Conservation (phyloP, 1,139 yeast genomes). For the Zhuliangozyma parablackwelliae region DNA sequence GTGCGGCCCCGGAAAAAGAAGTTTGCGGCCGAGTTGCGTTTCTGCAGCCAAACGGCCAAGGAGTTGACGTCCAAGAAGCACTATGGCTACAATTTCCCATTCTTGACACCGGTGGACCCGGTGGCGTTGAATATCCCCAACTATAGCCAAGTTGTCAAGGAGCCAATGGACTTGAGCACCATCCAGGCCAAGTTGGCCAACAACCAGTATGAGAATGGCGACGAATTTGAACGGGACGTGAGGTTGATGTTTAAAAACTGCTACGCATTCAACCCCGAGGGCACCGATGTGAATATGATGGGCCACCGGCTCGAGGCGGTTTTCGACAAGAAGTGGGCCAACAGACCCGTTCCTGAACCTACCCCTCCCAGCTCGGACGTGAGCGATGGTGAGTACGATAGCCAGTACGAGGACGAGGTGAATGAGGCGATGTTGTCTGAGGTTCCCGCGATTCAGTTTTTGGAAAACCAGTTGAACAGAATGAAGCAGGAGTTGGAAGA, state of each 20-base stretch:
- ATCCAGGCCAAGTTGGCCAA: conserved; percentile 74
- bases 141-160: conserved; percentile 76
- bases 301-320: conserved; percentile 86
- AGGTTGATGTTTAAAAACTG: conserved; percentile 83
- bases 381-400: conserved; percentile 37
- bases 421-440: conserved; percentile 71
- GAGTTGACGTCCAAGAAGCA: conserved; percentile 83
- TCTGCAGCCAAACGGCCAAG: conserved; percentile 76
- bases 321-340: conserved; percentile 86
- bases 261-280: conserved; percentile 89
- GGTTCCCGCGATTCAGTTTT: conserved; percentile 78
- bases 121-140: conserved; percentile 91
- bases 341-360: conserved; percentile 75
- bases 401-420: conserved; percentile 56
- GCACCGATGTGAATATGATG: conserved; percentile 92
- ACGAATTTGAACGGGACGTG: conserved; percentile 80
- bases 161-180: conserved; percentile 95
- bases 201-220: conserved; percentile 85
- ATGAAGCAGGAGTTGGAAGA: conserved; percentile 83
- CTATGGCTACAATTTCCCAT: conserved; percentile 82
- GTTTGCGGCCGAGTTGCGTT: conserved; percentile 83
- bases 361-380: conserved; percentile 37
- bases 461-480: conserved; percentile 80
- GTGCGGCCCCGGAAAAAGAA: conserved; percentile 89
- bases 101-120: conserved; percentile 91